Conservation (phyloP, 208 protist genomes). For the Leishmania guyanensis region DNA sequence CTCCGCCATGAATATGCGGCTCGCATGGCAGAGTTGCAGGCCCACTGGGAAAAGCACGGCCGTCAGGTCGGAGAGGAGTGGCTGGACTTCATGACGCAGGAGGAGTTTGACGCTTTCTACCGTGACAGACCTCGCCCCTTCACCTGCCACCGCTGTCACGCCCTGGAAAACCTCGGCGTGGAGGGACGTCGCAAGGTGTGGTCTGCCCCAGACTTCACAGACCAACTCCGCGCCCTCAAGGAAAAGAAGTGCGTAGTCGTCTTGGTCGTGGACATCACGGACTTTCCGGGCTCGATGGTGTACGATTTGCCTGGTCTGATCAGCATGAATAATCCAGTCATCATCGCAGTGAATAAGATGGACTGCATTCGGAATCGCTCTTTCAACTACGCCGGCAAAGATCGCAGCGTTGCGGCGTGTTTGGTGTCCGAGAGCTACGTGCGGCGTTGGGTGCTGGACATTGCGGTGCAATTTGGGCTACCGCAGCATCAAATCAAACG, state of each 20-base stretch:
- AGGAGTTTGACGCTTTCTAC: constrained; percentile 93
- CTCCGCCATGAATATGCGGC: constrained; percentile 76
- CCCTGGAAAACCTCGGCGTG: constrained; percentile 86
- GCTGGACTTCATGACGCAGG: constrained; percentile 94
- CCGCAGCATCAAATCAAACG: too few species aligned
- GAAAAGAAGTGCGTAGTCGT: constrained; percentile 87
- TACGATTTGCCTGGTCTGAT: constrained; percentile 89
- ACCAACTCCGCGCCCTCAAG: constrained; percentile 78
- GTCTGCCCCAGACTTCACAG: constrained; percentile 92
- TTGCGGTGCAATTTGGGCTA: constrained; percentile 37
- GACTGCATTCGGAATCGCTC: constrained; percentile 87
- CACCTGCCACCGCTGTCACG: constrained; percentile 88
- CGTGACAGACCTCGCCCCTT: constrained; percentile 66
- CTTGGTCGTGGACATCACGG: constrained; percentile 90
- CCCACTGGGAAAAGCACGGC: constrained; percentile 90
- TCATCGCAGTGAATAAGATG: constrained; percentile 93
- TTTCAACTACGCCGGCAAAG: constrained; percentile 81
- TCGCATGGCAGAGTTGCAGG: constrained; percentile 90
- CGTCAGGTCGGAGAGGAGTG: constrained; percentile 92
- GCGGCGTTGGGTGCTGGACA: constrained; percentile 79
- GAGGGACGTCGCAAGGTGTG: constrained; percentile 77
- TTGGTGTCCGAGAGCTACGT: constrained; percentile 81
- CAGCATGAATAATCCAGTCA: constrained; percentile 93
- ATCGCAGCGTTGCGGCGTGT: constrained; percentile 67
- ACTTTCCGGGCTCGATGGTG: constrained; percentile 92